Conservation (phyloP, 805 yeast species). For the Cephaloascus fragrans region DNA sequence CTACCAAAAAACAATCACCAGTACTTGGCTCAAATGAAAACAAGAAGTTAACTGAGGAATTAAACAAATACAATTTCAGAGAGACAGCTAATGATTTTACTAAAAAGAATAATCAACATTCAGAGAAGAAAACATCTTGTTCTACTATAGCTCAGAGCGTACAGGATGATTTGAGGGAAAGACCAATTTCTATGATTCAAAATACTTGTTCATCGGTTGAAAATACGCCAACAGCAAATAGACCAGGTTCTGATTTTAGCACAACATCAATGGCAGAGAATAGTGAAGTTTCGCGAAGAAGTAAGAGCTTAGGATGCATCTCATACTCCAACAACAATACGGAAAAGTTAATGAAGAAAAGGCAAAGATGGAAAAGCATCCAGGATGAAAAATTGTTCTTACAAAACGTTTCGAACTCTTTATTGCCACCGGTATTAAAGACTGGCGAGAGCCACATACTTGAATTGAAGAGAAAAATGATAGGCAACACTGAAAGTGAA, state of each 20-base stretch:
- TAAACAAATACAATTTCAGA: neutral
- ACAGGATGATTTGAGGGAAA: neutral
- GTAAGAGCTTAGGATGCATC: neutral
- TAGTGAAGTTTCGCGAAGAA: neutral
- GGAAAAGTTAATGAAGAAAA: neutral
- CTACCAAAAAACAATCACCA: too few relatives aligned
- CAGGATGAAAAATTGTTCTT: conserved; percentile 18
- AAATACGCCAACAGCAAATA: neutral
- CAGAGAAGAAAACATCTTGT: neutral
- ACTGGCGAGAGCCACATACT: conserved; percentile 21
- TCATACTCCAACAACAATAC: neutral
- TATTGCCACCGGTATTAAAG: conserved; percentile 23
- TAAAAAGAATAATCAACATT: too few relatives aligned
- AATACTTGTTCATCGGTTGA: neutral
- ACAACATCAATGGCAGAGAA: neutral
- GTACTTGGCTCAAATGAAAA: too few relatives aligned
- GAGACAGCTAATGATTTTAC: neutral
- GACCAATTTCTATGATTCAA: neutral
- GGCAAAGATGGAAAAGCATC: neutral
- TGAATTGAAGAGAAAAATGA: conserved; percentile 12
- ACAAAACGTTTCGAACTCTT: conserved; percentile 17
- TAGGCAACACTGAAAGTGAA: neutral
- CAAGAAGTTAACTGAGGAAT: neutral
- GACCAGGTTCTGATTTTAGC: too few relatives aligned
- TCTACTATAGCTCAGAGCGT: neutral